These are phyloP conservation scores for Populus trichocarpa DNA, from an alignment of 441 rosid genomes.

Conservation along the genomic window DNA sequence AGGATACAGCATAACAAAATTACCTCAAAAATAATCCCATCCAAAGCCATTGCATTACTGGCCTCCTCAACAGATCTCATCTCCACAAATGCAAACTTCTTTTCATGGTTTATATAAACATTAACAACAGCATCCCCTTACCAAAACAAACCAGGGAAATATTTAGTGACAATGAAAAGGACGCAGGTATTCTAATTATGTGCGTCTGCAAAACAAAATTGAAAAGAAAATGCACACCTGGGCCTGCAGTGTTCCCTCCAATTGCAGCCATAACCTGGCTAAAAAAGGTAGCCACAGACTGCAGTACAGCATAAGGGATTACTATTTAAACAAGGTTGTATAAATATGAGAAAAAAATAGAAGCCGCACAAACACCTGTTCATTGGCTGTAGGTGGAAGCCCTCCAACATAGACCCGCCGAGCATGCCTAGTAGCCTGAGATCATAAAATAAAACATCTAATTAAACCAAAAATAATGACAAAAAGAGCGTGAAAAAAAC, in stretches of 20 bases:
- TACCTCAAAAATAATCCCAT: constrained; percentile 97
- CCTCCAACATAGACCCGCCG: constrained; percentile 97
- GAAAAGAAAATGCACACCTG: constrained; percentile 42
- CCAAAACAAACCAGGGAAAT: constrained; percentile 10
- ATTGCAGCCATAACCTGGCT: constrained; percentile 97
- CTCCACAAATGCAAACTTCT: constrained; percentile 98
- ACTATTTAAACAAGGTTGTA: constrained; percentile 10
- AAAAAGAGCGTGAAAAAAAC: neutral
- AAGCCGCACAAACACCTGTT: constrained; percentile 52
- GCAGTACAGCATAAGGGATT: constrained; percentile 24
- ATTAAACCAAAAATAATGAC: neutral
- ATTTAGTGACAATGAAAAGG: neutral
- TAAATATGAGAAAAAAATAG: neutral
- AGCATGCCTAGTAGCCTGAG: constrained; percentile 96
- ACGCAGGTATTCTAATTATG: neutral
- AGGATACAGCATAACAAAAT: neutral
- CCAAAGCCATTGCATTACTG: constrained; percentile 96
- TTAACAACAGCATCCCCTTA: constrained; percentile 97
- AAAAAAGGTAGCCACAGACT: constrained; percentile 89
- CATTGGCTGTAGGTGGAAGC: constrained; percentile 90
- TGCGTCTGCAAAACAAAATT: neutral
- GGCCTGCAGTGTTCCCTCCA: constrained; percentile 98
- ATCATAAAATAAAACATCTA: constrained; percentile 2
- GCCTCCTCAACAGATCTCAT: constrained; percentile 99
- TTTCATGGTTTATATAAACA: constrained; percentile 93